phyloP scores from a whole-genome alignment of 345 rosid species.

The Lumnitzera racemosa region DNA sequence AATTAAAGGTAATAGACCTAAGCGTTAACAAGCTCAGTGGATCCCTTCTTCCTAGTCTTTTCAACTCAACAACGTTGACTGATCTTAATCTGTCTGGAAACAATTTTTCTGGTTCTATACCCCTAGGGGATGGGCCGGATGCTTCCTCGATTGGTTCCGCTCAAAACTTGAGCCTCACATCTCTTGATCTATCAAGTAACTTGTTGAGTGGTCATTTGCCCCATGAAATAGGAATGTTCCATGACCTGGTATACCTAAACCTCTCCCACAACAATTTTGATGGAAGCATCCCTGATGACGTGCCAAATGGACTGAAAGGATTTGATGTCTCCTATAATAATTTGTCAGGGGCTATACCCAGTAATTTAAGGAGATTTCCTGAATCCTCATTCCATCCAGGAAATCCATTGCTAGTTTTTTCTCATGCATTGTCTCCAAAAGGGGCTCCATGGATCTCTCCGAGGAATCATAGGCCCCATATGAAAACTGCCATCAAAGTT shows the following conservation, averaged over 20 bases:
- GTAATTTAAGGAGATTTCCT: conserved; percentile 57
- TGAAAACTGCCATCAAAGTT: conserved; percentile 40
- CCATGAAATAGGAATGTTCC: conserved; percentile 32
- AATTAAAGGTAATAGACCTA: conserved; percentile 58
- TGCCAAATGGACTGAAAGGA: conserved; percentile 51
- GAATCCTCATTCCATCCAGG: conserved; percentile 86
- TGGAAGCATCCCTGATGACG: conserved; percentile 60
- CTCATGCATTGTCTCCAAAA: conserved; percentile 29
- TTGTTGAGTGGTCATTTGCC: conserved; percentile 51
- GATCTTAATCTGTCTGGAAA: conserved; percentile 65
- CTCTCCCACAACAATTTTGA: conserved; percentile 61
- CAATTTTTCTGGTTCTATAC: conserved; percentile 63
- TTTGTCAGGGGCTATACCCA: conserved; percentile 71
- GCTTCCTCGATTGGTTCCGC: conserved; percentile 16
- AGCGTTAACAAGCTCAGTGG: conserved; percentile 61
- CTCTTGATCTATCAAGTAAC: conserved; percentile 67
- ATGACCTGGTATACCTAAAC: conserved; percentile 45
- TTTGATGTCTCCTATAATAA: conserved; percentile 65
- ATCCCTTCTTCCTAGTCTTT: conserved; percentile 44
- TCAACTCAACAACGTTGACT: conserved; percentile 48
- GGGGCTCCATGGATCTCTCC: conserved; percentile 25
- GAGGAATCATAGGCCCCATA: conserved; percentile 20
- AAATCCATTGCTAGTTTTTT: conserved; percentile 47
- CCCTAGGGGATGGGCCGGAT: conserved; percentile 32
- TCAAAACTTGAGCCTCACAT: conserved; percentile 45